Base-by-base conservation (phyloP, 2,329 filamentous ascomycete species). In the Paradendryphiella salina region DNA sequence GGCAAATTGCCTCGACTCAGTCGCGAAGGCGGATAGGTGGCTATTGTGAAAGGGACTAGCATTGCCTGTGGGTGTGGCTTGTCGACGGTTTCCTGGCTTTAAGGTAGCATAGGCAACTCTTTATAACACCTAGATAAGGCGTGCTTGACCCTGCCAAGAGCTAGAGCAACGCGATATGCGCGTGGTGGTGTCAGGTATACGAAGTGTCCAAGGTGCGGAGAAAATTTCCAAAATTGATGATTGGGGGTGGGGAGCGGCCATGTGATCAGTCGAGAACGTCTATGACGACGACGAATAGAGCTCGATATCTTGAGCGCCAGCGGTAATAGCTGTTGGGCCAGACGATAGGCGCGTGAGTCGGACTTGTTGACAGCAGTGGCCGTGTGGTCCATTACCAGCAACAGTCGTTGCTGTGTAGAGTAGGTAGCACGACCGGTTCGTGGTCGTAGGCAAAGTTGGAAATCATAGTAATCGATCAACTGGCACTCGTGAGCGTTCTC, bases 261-360 rank as follows among this genome's bases (percentile, higher is more conserved):
- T 57, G 51, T 59, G 61, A 64, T 65, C 51, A 26, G 42, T 29
- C 52, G 45, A 33, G 35, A 50, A 58, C 37, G 56, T 65, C 63
- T 64, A 65, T 65, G 63, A 65, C 63, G 63, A 56, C 50, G 46
- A 64, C 61, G 51, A 63, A 49, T 49, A 20, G 31, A 40, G 40
- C 23, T 44, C 44, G 34, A 49, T 44, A 64, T 63, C 54, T 63
- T 17, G 43, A 50, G 45, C 47, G 50, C 45, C 52, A 58, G 55
- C 60, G 58, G 59, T 58, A 54, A 60, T 46, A 18, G 48, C 15
- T 34, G 39, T 48, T 40, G 39, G 39, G 26, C 39, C 23, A 50
- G 36, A 32, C 14, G 29, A 43, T 28, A n/a, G 38, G 18, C 29
- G 17, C 21, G 34, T 35, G 39, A 46, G 23, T 36, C 37, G 43